Percentiles rank a stretch among this genome's conserved stretches.
Conservation (phyloP, 352 stramenopile species). For the Phytophthora uliginosa region DNA sequence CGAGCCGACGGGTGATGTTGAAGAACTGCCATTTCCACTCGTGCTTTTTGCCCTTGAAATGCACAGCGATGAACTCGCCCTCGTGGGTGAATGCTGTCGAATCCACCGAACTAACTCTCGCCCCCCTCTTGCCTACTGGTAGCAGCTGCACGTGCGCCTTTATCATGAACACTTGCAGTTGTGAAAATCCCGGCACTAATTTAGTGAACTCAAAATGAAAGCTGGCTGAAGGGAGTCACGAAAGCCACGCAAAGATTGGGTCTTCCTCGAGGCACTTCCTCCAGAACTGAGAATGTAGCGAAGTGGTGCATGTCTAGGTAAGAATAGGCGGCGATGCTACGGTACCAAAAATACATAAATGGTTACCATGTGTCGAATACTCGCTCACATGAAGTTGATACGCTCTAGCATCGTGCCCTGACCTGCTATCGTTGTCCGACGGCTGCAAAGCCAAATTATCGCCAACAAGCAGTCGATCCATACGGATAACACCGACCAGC, state of each 20-base stretch:
- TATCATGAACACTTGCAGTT: background rate
- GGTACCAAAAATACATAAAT: too few relatives aligned
- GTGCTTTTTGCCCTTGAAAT: constrained; percentile 21
- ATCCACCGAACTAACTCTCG: constrained; percentile 16
- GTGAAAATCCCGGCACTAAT: background rate
- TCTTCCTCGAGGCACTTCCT: background rate
- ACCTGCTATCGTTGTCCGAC: too few relatives aligned
- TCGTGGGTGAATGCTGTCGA: constrained; percentile 19
- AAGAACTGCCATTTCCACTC: constrained; percentile 27
- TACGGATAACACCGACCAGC: background rate
- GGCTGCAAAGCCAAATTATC: too few relatives aligned
- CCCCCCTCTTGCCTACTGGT: constrained; percentile 7
- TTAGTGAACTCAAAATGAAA: constrained; percentile 10
- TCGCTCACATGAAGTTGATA: too few relatives aligned
- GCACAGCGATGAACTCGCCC: constrained; percentile 14
- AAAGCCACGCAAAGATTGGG: background rate
- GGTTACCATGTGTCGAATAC: too few relatives aligned
- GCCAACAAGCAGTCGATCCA: background rate
- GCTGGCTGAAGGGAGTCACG: background rate
- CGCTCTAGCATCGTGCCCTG: too few relatives aligned
- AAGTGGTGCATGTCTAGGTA: background rate
- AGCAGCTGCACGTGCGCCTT: constrained; percentile 14
- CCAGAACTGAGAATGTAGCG: background rate
- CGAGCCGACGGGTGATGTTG: constrained; percentile 33
- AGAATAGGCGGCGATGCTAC: background rate